Evolutionary conservation across 2,329 filamentous ascomycete species (phyloP).

Genomic region (Colletotrichum musae): DNA sequence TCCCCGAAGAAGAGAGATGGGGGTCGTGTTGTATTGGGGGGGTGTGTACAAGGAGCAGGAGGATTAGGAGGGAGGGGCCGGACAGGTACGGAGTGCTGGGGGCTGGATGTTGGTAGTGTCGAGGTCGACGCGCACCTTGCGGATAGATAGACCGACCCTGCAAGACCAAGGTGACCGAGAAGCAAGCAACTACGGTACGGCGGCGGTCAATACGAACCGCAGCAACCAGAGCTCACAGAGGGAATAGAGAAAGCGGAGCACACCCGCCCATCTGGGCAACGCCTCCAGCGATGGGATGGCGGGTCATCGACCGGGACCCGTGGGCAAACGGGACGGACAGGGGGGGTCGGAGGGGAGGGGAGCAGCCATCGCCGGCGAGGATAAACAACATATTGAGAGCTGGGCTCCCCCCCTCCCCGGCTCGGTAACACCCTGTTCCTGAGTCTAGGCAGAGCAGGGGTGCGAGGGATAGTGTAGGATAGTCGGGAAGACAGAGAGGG

Average conservation of each 20-base stretch:
- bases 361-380: conserved; percentile 14
- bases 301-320: conserved; percentile 31
- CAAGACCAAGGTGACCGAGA: conserved; percentile 16
- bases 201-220: conserved; percentile 32
- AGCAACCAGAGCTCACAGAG: conserved; percentile 34
- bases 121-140: not conserved
- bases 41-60: not conserved
- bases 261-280: conserved; percentile 31
- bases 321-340: conserved; percentile 20
- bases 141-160: conserved; percentile 18
- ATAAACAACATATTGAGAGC: conserved; percentile 16
- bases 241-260: conserved; percentile 16
- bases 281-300: conserved; percentile 21
- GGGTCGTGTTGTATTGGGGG: not conserved
- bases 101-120: not conserved
- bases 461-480: conserved; percentile 8
- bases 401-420: conserved; percentile 31
- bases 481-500: conserved; percentile 2
- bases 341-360: conserved; percentile 11
- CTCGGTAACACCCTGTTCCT: conserved; percentile 36
- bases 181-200: conserved; percentile 20
- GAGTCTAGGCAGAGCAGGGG: conserved; percentile 38
- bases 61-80: conserved; percentile 12
- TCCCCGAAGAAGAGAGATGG: conserved; percentile 10
- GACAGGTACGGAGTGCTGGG: not conserved